Evolutionary conservation across 163 green algal species (phyloP).

Genomic region (Coccomyxa subellipsoidea): DNA sequence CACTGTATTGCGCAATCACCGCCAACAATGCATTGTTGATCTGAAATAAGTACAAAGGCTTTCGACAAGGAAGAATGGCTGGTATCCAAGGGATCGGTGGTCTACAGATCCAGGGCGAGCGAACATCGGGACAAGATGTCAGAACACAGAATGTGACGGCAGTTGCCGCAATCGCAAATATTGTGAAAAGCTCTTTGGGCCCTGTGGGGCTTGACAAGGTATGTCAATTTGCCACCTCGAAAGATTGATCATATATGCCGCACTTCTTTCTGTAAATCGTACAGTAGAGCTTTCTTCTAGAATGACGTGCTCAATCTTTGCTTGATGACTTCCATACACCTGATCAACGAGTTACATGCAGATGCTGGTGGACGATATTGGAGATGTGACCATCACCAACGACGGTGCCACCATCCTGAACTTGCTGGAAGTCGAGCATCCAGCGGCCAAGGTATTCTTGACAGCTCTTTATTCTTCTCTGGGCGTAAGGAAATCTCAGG

Average conservation of each 20-base stretch:
- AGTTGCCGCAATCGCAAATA: slow-evolving; percentile 93
- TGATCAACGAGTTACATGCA: slow-evolving; percentile 38
- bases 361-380: slow-evolving; percentile 99
- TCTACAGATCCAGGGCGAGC: slow-evolving; percentile 43
- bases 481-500: no score
- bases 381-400: slow-evolving; percentile 99
- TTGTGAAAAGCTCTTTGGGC: slow-evolving; percentile 95
- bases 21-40: background rate
- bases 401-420: slow-evolving; percentile 99
- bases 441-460: slow-evolving; percentile 89
- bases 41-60: background rate
- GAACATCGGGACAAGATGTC: slow-evolving; percentile 50
- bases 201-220: slow-evolving; percentile 99
- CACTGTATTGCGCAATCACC: background rate
- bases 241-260: no score
- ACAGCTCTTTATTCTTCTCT: background rate
- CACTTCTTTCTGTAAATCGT: no score
- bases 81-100: background rate
- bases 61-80: background rate
- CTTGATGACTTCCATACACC: background rate
- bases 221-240: no score
- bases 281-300: background rate
- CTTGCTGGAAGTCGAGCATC: slow-evolving; percentile 97
- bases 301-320: background rate
- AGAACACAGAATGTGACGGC: slow-evolving; percentile 91